Conservation (phyloP, 305 asterid species). For the Fraxinus sp. region DNA sequence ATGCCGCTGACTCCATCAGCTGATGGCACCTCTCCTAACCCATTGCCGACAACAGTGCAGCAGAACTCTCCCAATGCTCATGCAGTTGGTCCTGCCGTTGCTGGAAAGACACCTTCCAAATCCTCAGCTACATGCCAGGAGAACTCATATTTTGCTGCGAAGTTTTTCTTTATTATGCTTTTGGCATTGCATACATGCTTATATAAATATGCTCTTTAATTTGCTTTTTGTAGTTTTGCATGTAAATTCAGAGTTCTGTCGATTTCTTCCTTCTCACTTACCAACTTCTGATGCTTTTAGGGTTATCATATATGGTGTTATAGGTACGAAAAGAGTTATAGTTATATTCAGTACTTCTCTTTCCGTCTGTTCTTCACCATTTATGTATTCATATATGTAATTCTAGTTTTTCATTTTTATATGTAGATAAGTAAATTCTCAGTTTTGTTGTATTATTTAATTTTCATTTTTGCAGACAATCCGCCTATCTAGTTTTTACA, state of each 20-base stretch:
- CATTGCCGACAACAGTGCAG: slow-evolving; percentile 66
- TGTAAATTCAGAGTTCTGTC: slow-evolving; percentile 40
- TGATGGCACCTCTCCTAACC: slow-evolving; percentile 49
- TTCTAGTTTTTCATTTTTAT: slow-evolving; percentile 8
- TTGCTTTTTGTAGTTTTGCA: not conserved
- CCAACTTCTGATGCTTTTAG: slow-evolving; percentile 27
- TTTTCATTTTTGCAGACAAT: not conserved
- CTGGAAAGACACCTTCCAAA: slow-evolving; percentile 56
- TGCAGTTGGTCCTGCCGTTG: slow-evolving; percentile 66
- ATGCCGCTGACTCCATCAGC: slow-evolving; percentile 48
- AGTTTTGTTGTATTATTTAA: slow-evolving; percentile 27
- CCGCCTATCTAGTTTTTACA: not conserved
- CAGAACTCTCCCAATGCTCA: slow-evolving; percentile 52
- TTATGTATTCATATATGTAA: slow-evolving; percentile 24
- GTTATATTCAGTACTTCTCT: slow-evolving; percentile 17
- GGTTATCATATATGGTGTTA: slow-evolving; percentile 31
- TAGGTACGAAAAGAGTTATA: slow-evolving; percentile 19
- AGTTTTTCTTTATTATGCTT: slow-evolving; percentile 36
- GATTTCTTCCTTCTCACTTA: slow-evolving; percentile 11
- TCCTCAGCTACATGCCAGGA: slow-evolving; percentile 40
- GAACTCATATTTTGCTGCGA: slow-evolving; percentile 29
- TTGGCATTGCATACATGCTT: slow-evolving; percentile 28
- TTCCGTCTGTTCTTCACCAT: slow-evolving; percentile 11
- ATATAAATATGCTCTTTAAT: not conserved
- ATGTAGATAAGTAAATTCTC: slow-evolving; percentile 24